Base-by-base conservation (phyloP, 2,329 filamentous ascomycete species). In the Paraconiothyrium brasiliense region DNA sequence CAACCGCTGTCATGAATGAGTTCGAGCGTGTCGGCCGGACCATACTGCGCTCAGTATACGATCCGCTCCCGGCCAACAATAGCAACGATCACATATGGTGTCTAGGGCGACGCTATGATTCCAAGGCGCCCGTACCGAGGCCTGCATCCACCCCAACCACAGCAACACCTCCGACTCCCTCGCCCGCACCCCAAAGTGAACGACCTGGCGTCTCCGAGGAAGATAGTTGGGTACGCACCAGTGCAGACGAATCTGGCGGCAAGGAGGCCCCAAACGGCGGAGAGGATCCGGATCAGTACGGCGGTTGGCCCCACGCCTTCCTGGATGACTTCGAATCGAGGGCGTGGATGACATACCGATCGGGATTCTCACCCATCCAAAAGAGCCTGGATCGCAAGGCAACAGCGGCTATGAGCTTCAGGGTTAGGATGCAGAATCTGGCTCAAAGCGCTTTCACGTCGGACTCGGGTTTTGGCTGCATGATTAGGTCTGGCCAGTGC, bases 401-500 rank as follows among this genome's bases (percentile, higher is more conserved):
- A 14, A 76, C 84, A 0, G 84, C 89, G 4, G 84, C 88, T 8
- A 87, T 98, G 82, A 96, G 92, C 3, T 87, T 98, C 60, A 84
- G 92, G 1, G 94, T 97, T 79, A 90, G 93, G 54, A 83, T 98
- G 68, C 91, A 93, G 72, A 94, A 85, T 57, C 91, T 98, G 6
- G 92, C 97, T 52, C 87, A 92, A 60, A 85, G 85, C 30, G 93
- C 92, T 4, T 99, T 98, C 79, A 91, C 92, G 11, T 94, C 93
- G 1, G 95, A 99, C 77, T 94, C 92, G 10, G 95, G 95, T 55
- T 99, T 96, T 93, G 95, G 95, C 0, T 99, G 95, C 75, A 99
- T 99, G 95, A 98, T 99, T 70, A 86, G 95, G 62, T 97, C 94
- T 6, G 95, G 95, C 3, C 95, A 99, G 81, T 94, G 92, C 72